Evolutionary conservation across 345 rosid species (phyloP).

Genomic region (Noccaea caerulescens): DNA sequence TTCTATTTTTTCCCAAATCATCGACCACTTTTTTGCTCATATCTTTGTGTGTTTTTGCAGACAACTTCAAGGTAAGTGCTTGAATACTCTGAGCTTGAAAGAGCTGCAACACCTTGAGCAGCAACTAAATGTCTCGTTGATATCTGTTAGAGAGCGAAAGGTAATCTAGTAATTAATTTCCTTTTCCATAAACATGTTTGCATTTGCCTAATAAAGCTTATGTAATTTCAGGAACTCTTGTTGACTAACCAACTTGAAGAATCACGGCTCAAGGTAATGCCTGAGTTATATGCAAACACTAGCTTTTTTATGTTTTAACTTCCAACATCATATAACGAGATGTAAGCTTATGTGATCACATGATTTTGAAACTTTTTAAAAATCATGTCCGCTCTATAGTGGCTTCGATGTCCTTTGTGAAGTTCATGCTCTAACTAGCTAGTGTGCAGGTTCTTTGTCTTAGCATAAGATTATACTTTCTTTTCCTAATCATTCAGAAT

Average conservation of each 20-base stretch:
- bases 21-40: neutral
- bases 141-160: conserved; percentile 77
- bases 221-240: conserved; percentile 67
- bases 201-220: conserved; percentile 25
- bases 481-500: neutral
- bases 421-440: conserved; percentile 19
- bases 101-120: conserved; percentile 78
- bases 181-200: neutral
- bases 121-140: conserved; percentile 62
- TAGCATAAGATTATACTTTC: neutral
- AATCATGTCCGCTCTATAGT: neutral
- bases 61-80: conserved; percentile 69
- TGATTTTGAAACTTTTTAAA: conserved; percentile 4
- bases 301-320: conserved; percentile 16
- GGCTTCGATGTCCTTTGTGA: neutral
- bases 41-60: conserved; percentile 43
- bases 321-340: neutral
- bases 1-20: neutral
- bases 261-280: conserved; percentile 73
- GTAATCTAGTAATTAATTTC: conserved; percentile 38
- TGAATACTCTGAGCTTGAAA: conserved; percentile 65
- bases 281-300: conserved; percentile 7
- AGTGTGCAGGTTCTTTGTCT: conserved; percentile 3
- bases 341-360: conserved; percentile 18
- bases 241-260: conserved; percentile 77